Evolutionary conservation across 768 basidiomycete genomes (phyloP).

Genomic region (Trametes coccinea): DNA sequence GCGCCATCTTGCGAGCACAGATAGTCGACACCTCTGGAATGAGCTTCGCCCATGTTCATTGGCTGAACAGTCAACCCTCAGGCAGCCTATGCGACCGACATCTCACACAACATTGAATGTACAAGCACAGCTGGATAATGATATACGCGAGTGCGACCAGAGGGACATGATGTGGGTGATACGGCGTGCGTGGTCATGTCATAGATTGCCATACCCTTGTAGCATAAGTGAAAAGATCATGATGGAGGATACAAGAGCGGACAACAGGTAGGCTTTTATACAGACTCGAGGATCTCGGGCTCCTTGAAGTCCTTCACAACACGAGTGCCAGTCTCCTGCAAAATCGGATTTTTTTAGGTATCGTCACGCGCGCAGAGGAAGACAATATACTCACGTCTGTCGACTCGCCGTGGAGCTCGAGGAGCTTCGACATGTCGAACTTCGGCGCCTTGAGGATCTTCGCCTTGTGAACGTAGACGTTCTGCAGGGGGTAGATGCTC

Average conservation of each 20-base stretch:
- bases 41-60: too few species aligned
- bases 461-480: conserved; percentile 98
- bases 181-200: conserved; percentile 29
- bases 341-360: background rate
- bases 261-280: conserved; percentile 55
- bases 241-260: conserved; percentile 39
- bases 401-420: conserved; percentile 95
- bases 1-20: too few species aligned
- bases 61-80: background rate
- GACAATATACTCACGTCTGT: conserved; percentile 69
- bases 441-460: conserved; percentile 99
- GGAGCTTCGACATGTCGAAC: conserved; percentile 91
- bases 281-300: conserved; percentile 90
- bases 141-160: background rate
- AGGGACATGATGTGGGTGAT: conserved; percentile 2
- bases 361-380: background rate
- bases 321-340: conserved; percentile 90
- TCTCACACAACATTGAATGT: background rate
- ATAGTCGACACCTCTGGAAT: too few species aligned
- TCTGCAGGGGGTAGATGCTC: conserved; percentile 98
- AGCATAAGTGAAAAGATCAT: conserved; percentile 38
- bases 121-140: conserved; percentile 4
- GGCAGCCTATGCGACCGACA: background rate
- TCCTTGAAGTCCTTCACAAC: conserved; percentile 97
- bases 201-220: conserved; percentile 43